These are phyloP conservation scores for Globomyces pollinis-pini DNA, from an alignment of 192 early-diverging fungal genomes.

Conservation along the genomic window DNA sequence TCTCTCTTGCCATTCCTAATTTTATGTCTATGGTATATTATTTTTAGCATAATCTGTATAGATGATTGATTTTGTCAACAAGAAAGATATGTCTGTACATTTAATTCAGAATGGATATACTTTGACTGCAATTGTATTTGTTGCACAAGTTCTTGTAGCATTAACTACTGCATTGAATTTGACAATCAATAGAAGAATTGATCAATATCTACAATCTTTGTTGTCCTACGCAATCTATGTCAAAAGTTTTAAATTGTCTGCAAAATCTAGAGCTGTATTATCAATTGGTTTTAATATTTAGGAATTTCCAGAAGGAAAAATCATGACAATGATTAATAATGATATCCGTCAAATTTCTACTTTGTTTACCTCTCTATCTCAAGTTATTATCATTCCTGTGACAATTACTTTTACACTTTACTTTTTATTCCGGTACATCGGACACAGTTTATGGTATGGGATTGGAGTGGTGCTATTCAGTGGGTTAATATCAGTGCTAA, in stretches of 20 bases:
- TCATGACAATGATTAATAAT: conserved; percentile 24
- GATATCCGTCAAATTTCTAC: conserved; percentile 4
- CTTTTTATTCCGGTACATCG: not conserved
- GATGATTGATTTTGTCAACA: not conserved
- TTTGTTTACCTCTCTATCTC: not conserved
- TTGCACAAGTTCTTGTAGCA: conserved; percentile 31
- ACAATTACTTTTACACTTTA: not conserved
- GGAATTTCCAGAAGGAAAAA: conserved; percentile 13
- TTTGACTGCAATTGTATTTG: conserved; percentile 44
- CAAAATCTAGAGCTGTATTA: not conserved
- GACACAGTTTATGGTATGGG: not conserved
- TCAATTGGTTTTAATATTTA: no score
- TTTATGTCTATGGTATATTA: not conserved
- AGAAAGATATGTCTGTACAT: not conserved
- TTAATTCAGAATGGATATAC: conserved; percentile 24
- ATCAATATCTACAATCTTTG: conserved; percentile 28
- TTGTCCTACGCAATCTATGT: conserved; percentile 57
- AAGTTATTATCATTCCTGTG: not conserved
- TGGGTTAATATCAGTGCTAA: not conserved
- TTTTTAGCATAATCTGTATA: not conserved
- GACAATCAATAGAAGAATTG: conserved; percentile 27
- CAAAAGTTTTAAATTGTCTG: conserved; percentile 49
- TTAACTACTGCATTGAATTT: conserved; percentile 28
- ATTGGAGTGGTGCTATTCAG: not conserved
- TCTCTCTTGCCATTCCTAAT: no score